A percentile compares a stretch with the other conserved stretches of the same genome.
These are phyloP conservation scores for Venustampulla echinocandica DNA, from an alignment of 495 filamentous ascomycete species.

Conservation along the genomic window DNA sequence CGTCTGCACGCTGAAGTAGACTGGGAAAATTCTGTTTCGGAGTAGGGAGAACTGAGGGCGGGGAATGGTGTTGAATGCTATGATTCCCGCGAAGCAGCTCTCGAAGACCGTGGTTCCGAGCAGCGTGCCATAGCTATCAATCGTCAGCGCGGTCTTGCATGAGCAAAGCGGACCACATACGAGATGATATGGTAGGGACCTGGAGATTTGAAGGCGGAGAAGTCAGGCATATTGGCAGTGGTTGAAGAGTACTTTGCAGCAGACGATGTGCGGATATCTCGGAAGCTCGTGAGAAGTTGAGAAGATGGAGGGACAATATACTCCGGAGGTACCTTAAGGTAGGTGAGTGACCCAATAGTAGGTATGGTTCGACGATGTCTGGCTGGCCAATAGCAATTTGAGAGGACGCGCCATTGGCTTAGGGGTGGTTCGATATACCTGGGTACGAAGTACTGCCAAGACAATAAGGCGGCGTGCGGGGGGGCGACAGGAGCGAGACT, in stretches of 20 bases:
- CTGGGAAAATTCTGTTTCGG: slow-evolving; percentile 70
- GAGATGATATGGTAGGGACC: slow-evolving; percentile 72
- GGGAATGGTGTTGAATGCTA: slow-evolving; percentile 65
- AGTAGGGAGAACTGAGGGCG: slow-evolving; percentile 73
- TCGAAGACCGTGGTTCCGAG: slow-evolving; percentile 74
- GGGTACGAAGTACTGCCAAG: too few relatives aligned
- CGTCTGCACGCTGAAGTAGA: slow-evolving; percentile 79
- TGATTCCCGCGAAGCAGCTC: slow-evolving; percentile 71
- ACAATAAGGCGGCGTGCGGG: too few relatives aligned
- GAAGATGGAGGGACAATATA: neutral
- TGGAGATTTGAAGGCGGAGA: slow-evolving; percentile 43
- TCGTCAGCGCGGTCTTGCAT: slow-evolving; percentile 5
- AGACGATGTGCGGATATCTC: neutral
- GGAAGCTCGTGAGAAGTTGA: neutral
- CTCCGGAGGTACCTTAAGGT: too few relatives aligned
- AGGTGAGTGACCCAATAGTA: too few relatives aligned
- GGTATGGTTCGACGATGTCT: too few relatives aligned
- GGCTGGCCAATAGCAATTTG: too few relatives aligned
- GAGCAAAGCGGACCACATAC: slow-evolving; percentile 32
- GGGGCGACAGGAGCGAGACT: too few relatives aligned
- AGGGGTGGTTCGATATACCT: too few relatives aligned
- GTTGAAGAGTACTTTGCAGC: too few relatives aligned
- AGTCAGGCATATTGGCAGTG: slow-evolving; percentile 32
- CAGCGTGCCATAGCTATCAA: slow-evolving; percentile 63
- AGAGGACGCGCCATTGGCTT: too few relatives aligned